phyloP scores from a whole-genome alignment of 306 rosid genomes.

The Trifolium subterraneum region DNA sequence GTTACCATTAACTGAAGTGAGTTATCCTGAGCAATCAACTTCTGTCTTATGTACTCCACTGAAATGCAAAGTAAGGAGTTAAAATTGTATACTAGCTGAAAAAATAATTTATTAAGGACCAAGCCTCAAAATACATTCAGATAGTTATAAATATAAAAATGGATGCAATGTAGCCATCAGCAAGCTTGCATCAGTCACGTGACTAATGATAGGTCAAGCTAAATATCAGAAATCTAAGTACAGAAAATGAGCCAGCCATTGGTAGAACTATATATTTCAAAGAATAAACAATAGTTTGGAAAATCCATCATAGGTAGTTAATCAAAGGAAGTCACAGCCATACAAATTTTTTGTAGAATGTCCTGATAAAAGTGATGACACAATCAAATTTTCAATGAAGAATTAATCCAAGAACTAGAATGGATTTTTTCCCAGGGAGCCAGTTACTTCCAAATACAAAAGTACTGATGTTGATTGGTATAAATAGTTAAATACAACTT shows the following conservation, averaged over 20 bases:
- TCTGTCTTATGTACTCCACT: slow-evolving; percentile 81
- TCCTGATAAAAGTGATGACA: not conserved
- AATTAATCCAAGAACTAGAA: not conserved
- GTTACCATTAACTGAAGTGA: slow-evolving; percentile 77
- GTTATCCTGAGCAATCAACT: slow-evolving; percentile 69
- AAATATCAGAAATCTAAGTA: slow-evolving; percentile 1
- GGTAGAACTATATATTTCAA: slow-evolving; percentile 16
- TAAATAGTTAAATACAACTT: slow-evolving; percentile 7
- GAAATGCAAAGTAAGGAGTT: slow-evolving; percentile 44
- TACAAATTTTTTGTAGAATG: slow-evolving; percentile 30
- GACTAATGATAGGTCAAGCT: not conserved
- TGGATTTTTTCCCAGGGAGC: slow-evolving; percentile 19
- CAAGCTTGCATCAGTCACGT: not conserved
- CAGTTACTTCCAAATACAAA: slow-evolving; percentile 7
- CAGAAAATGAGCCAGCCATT: slow-evolving; percentile 10
- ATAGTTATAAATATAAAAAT: slow-evolving; percentile 21
- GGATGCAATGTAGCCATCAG: slow-evolving; percentile 7
- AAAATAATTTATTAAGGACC: slow-evolving; percentile 9
- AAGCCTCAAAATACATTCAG: slow-evolving; percentile 11
- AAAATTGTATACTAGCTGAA: slow-evolving; percentile 29
- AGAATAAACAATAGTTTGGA: not conserved
- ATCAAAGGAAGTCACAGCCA: slow-evolving; percentile 7
- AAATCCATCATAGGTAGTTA: slow-evolving; percentile 22
- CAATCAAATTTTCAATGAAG: slow-evolving; percentile 18
- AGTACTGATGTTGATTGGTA: slow-evolving; percentile 10